These are phyloP conservation scores for Lactuca sativa DNA, from an alignment of 129 eudicot genomes.

Conservation along the genomic window DNA sequence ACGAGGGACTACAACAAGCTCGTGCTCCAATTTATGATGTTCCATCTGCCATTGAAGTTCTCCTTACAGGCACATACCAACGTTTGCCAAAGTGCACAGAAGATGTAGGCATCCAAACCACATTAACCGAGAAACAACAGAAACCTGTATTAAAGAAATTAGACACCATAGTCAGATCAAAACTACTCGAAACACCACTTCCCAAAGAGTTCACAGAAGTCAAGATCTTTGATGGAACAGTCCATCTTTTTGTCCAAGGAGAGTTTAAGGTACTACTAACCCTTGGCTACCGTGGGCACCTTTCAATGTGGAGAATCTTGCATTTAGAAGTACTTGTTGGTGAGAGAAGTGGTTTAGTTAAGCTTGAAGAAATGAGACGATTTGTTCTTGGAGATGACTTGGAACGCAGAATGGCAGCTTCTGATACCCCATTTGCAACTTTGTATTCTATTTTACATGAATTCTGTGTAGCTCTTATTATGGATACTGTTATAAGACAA, in stretches of 20 bases:
- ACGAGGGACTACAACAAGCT: conserved; percentile 96
- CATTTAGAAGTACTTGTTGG: conserved; percentile 98
- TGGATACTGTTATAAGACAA: conserved; percentile 98
- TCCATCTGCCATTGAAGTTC: conserved; percentile 91
- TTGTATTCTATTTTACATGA: conserved; percentile 87
- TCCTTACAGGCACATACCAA: conserved; percentile 84
- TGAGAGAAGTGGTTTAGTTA: conserved; percentile 84
- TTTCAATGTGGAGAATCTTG: conserved; percentile 93
- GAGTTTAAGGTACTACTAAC: conserved; percentile 95
- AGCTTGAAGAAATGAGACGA: conserved; percentile 78
- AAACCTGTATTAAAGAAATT: conserved; percentile 83
- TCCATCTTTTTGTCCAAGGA: conserved; percentile 76
- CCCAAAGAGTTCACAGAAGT: conserved; percentile 87
- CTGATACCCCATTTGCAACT: conserved; percentile 73
- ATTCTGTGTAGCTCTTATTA: conserved; percentile 78
- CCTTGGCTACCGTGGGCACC: conserved; percentile 95
- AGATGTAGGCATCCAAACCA: conserved; percentile 77
- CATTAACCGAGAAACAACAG: conserved; percentile 72
- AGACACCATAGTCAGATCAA: conserved; percentile 81
- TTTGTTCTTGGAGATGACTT: conserved; percentile 95
- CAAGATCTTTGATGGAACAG: conserved; percentile 85
- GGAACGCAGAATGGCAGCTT: conserved; percentile 98
- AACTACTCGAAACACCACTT: conserved; percentile 74
- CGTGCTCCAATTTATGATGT: conserved; percentile 99
- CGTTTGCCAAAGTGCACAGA: conserved; percentile 94